Conservation (phyloP, 805 yeast genomes). For the Saturnispora saitoi region DNA sequence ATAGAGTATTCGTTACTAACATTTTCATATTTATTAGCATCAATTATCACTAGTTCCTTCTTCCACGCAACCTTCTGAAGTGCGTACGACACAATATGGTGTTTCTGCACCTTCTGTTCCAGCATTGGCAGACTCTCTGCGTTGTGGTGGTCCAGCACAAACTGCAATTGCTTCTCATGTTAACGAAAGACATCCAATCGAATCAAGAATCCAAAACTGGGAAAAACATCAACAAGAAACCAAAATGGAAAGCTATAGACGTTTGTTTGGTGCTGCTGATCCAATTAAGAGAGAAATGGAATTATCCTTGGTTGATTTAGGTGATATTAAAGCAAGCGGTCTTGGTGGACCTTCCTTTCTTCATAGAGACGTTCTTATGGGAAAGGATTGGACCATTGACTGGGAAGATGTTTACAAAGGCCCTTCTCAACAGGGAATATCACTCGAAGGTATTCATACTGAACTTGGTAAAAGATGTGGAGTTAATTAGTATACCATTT, state of each 20-base stretch:
- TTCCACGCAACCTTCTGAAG: conserved; percentile 34
- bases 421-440: neutral
- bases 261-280: conserved; percentile 86
- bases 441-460: neutral
- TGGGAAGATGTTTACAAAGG: conserved; percentile 82
- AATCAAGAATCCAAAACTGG: conserved; percentile 69
- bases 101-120: conserved; percentile 59
- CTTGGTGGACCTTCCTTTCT: conserved; percentile 47
- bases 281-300: conserved; percentile 93
- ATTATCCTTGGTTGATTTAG: conserved; percentile 55
- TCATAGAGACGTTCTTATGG: conserved; percentile 60
- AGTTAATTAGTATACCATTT: neutral
- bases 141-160: conserved; percentile 55
- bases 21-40: conserved; percentile 8
- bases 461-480: neutral
- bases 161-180: conserved; percentile 43
- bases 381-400: conserved; percentile 69
- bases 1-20: neutral
- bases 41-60: conserved; percentile 50
- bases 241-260: conserved; percentile 68
- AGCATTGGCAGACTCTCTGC: conserved; percentile 59
- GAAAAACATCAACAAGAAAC: conserved; percentile 63
- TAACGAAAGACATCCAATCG: conserved; percentile 81
- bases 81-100: conserved; percentile 45
- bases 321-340: conserved; percentile 59